Evolutionary conservation across 306 rosid genomes (phyloP), one percentile per base, ranked within the genome.

Genomic region (Quercus ilex): DNA sequence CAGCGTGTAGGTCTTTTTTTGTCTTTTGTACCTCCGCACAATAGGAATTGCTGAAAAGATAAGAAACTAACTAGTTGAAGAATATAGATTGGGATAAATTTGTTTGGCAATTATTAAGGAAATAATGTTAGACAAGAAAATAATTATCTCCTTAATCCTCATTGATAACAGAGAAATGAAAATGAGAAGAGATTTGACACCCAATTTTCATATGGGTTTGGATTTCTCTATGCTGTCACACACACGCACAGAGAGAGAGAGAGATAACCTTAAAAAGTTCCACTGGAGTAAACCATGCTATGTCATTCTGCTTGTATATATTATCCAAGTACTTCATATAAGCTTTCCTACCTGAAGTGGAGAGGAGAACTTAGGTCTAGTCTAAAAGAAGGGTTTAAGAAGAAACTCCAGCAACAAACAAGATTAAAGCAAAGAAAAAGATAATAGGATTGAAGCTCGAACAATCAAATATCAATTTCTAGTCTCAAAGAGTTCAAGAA

Each of bases 241-340:
- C 43, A 49, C 9, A 9, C 3, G 18, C 2, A 19, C 0, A 55
- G 82, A 83, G 73, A 53, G 59, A 41, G 72, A 38, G 68, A 55
- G 55, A 57, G 68, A 75, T 60, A 78, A 89, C 97, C 97, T 94
- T 94, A 78, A 91, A 94, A 80, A 94, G 81, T 85, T 94, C 99
- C 74, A 92, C 99, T 5, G 99, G 99, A 53, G 99, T 94, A 87
- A 91, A 92, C 99, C 99, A 94, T 15, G 97, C 86, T 60, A 91
- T 73, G 77, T 83, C 97, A 79, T 84, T 88, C 85, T 89, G 88
- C 87, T 86, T 91, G 91, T 94, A 94, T 76, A 92, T 80, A 84
- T 81, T 87, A 74, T 92, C 95, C 90, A 94, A 83, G 87, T 87
- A 89, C 64, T 75, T 86, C 95, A 92, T 85, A 83, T 94, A 94